phyloP scores from a whole-genome alignment of 345 rosid genomes.

The Psidium guajava region DNA sequence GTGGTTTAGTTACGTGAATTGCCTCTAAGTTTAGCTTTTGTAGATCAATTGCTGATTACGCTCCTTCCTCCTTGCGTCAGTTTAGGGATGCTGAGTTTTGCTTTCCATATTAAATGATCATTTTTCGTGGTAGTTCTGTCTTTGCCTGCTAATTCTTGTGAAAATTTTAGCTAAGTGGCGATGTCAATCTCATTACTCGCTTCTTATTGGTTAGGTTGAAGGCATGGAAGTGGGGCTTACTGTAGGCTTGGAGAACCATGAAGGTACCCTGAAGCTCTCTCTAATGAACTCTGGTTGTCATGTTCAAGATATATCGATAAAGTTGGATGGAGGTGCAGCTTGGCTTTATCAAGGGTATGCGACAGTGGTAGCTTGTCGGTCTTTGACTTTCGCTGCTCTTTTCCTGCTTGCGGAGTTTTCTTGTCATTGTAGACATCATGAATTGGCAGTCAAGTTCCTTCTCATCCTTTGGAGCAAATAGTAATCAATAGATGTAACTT shows the following conservation, averaged over 20 bases:
- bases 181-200: slow-evolving; percentile 24
- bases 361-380: not conserved
- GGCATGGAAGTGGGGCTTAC: slow-evolving; percentile 98
- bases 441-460: not conserved
- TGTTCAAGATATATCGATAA: slow-evolving; percentile 56
- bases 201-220: slow-evolving; percentile 73
- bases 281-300: slow-evolving; percentile 72
- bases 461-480: not conserved
- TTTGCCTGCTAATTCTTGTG: not conserved
- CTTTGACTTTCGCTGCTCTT: not conserved
- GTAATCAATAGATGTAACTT: not conserved
- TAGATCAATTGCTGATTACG: not conserved
- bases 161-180: not conserved
- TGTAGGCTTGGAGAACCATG: slow-evolving; percentile 55
- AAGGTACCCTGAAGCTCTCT: slow-evolving; percentile 68
- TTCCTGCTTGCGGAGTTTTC: not conserved
- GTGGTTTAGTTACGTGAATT: not conserved
- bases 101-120: too few relatives aligned
- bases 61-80: not conserved
- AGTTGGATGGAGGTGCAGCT: slow-evolving; percentile 87
- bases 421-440: not conserved
- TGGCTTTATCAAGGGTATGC: slow-evolving; percentile 98
- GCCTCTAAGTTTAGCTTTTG: not conserved
- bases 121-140: not conserved
- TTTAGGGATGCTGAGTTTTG: not conserved